These are phyloP conservation scores for Aspergillus eucalypticola DNA, from an alignment of 2,329 filamentous ascomycete genomes.

Conservation along the genomic window DNA sequence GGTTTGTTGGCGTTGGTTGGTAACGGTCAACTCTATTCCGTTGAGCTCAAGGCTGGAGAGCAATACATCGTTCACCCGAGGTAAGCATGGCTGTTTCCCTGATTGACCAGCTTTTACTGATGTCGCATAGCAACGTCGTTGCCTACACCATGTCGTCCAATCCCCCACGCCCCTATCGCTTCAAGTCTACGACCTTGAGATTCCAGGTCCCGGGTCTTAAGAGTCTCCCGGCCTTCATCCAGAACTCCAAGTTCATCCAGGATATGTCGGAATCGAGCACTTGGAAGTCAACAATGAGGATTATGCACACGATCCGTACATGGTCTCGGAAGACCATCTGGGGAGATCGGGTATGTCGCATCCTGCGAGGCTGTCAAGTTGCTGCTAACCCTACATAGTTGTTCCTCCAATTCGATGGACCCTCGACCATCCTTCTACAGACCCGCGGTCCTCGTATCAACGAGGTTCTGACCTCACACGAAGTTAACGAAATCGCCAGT, in stretches of 20 bases:
- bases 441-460: slow-evolving; percentile 77
- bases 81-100: slow-evolving; percentile 33
- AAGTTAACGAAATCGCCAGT: slow-evolving; percentile 90
- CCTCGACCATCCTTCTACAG: slow-evolving; percentile 81
- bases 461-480: slow-evolving; percentile 73
- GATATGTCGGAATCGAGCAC: slow-evolving; percentile 69
- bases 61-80: slow-evolving; percentile 87
- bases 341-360: slow-evolving; percentile 71
- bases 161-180: slow-evolving; percentile 79
- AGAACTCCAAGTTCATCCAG: slow-evolving; percentile 70
- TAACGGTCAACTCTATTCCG: slow-evolving; percentile 84
- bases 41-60: slow-evolving; percentile 78
- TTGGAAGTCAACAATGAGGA: slow-evolving; percentile 69
- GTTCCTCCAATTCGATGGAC: slow-evolving; percentile 87
- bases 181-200: slow-evolving; percentile 72
- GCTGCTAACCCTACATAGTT: slow-evolving; percentile 48
- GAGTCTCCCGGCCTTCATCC: slow-evolving; percentile 63
- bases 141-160: slow-evolving; percentile 79
- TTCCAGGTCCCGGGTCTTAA: slow-evolving; percentile 72
- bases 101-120: neutral
- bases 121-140: slow-evolving; percentile 69
- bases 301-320: slow-evolving; percentile 70
- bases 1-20: slow-evolving; percentile 83
- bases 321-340: slow-evolving; percentile 80
- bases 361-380: neutral